Percentiles rank a stretch among this genome's conserved stretches.
Conservation (phyloP, 2,329 filamentous ascomycete species). For the Aureobasidium pullulans region DNA sequence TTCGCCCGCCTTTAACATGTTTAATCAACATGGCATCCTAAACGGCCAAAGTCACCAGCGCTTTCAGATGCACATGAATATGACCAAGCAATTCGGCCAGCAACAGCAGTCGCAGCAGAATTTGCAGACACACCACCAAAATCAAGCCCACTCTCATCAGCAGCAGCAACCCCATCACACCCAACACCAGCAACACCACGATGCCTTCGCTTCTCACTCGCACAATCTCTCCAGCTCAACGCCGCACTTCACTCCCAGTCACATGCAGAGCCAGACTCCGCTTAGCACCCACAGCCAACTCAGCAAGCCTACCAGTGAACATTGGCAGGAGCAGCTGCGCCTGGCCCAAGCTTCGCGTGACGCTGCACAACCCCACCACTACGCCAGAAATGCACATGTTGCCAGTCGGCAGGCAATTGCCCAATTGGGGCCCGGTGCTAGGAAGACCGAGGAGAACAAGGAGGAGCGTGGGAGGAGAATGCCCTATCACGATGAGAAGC, state of each 20-base stretch:
- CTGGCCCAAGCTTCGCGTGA: conserved; percentile 66
- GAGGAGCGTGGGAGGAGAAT: conserved; percentile 11
- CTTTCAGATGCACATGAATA: conserved; percentile 47
- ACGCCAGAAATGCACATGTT: conserved; percentile 62
- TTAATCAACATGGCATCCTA: conserved; percentile 68
- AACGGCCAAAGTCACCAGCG: conserved; percentile 60
- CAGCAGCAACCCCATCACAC: conserved; percentile 45
- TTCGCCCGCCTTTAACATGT: conserved; percentile 55
- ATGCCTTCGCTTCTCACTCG: conserved; percentile 53
- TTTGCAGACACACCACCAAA: conserved; percentile 26
- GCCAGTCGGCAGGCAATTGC: conserved; percentile 61
- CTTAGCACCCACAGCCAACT: conserved; percentile 48
- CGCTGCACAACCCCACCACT: conserved; percentile 65
- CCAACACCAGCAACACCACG: conserved; percentile 46
- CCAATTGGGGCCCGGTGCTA: conserved; percentile 39
- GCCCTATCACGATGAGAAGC: conserved; percentile 9
- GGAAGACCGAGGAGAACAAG: conserved; percentile 40
- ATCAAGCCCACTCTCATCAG: conserved; percentile 37
- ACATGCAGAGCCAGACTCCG: conserved; percentile 54
- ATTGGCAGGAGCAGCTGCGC: conserved; percentile 85
- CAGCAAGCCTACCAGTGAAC: conserved; percentile 54
- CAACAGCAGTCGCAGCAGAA: conserved; percentile 39
- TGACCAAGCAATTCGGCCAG: conserved; percentile 65
- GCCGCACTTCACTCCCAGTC: conserved; percentile 52
- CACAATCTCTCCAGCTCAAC: conserved; percentile 59